Base-by-base conservation (phyloP, 768 basidiomycete species). In the Lactarius sanguifluus region DNA sequence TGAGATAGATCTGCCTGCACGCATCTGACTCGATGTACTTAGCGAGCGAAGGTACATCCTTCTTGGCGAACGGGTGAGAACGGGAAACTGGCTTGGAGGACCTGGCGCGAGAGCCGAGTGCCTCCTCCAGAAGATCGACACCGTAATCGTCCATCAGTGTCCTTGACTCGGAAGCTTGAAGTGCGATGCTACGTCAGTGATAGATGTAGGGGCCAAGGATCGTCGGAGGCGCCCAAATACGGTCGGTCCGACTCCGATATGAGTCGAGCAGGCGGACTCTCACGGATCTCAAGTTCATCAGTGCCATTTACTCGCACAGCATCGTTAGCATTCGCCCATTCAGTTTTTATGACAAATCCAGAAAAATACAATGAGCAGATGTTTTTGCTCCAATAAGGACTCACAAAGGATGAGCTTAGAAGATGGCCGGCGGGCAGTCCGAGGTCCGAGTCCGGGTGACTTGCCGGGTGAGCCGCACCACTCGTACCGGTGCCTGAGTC, bases 1-100 rank as follows among this genome's bases (percentile, higher is more conserved):
- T 74, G 34, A 77, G 57, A 52, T 72, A 73, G 5, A 77, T 66
- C 43, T 73, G 69, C 60, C 67, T 71, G 68, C 76, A 77, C 32
- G 69, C 58, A 41, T 74, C 71, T 3, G 74, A 74, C 50, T 74
- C 64, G 28, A 77, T 73, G 65, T 73, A 77, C 41, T 72, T 64
- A 6, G 76, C 76, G 16, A 77, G 56, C 23, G 71, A 69, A 28
- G 64, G 45, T 0, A 72, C 52, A 54, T 72, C 66, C 43, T 69
- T 69, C 34, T 32, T 56, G 32, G 62, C 40, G 38, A 69, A 67
- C 25, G 41, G 62, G 32, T 23, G 62, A 30, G 58, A 30, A 12
- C 41, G 36, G 18, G n/a, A 12, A 32, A 47, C 16, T 18, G 55
- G 55, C 40, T 45, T 57, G 5, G 36, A n/a, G n/a, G 28, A 38